Evolutionary conservation across 768 basidiomycete genomes (phyloP).

Genomic region (Amanita pallidorosea): DNA sequence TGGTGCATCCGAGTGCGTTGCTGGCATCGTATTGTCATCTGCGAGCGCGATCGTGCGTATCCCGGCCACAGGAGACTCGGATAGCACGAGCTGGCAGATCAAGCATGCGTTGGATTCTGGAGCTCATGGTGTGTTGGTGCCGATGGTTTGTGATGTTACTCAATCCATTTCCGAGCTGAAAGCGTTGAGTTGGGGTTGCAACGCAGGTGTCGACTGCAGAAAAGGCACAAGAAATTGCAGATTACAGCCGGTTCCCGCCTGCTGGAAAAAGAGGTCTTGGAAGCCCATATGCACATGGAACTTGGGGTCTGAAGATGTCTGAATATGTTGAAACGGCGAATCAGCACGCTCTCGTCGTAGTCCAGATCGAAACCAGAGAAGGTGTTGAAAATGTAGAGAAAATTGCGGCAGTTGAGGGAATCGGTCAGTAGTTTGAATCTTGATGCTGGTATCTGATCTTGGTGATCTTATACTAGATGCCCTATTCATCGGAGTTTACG

Average conservation of each 20-base stretch:
- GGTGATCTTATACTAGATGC: constrained; percentile 24
- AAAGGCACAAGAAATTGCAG: constrained; percentile 45
- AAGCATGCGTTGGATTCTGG: constrained; percentile 63
- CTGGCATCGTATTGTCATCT: constrained; percentile 38
- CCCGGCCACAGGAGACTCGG: constrained; percentile 48
- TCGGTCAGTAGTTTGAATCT: constrained; percentile 28
- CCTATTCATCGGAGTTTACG: constrained; percentile 49
- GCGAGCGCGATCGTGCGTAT: constrained; percentile 52
- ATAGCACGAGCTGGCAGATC: constrained; percentile 58
- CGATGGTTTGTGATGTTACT: constrained; percentile 37
- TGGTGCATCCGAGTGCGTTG: constrained; percentile 43
- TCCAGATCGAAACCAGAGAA: constrained; percentile 59
- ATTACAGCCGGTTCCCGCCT: constrained; percentile 54
- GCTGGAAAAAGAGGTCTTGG: constrained; percentile 54
- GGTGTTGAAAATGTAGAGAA: constrained; percentile 47
- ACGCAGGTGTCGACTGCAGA: constrained; percentile 42
- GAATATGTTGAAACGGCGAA: constrained; percentile 51
- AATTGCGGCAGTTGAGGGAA: constrained; percentile 51
- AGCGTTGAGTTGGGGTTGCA: not conserved
- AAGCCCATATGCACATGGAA: constrained; percentile 47
- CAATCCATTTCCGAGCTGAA: not conserved
- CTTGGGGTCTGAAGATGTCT: constrained; percentile 39
- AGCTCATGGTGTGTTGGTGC: constrained; percentile 52
- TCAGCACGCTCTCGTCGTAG: constrained; percentile 40
- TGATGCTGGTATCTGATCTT: too few relatives aligned